Evolutionary conservation across 108 stramenopile genomes (phyloP), one percentile per base, ranked within the genome.

Genomic region (Bacterosira constricta): DNA sequence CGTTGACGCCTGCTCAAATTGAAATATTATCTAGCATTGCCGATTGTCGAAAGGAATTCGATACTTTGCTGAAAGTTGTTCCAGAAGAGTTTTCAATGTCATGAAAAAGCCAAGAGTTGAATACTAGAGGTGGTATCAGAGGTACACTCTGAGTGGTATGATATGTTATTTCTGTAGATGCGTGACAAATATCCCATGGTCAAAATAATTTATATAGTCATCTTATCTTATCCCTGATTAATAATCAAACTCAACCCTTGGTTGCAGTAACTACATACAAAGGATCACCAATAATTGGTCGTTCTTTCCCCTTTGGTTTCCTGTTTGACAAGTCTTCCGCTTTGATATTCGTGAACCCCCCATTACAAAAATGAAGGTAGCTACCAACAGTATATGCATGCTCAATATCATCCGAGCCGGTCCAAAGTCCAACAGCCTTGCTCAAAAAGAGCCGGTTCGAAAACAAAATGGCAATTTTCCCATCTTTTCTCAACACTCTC

Each of bases 401-500:
- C 61, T 97, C 97, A 52, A 95, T 68, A 68, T 98, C 97, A 66
- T 97, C 96, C 11, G 91, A 91, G 8, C 93, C 93, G 0, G 93
- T 94, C 93, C 93, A 83, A 0, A 93, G 64, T 20, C 85, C 72
- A 53, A 87, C 74, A 20, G 86, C 92, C 80, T 98, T 98, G 59
- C 73, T 91, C 10, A 96, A 58, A 70, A 98, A 98, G 25, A 96
- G 78, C 44, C 97, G 85, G 73, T 98, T 98, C 34, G 93, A 94
- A 69, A 97, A 94, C n/a, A 94, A 30, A 64, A 98, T 87, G 44
- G 95, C 91, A 32, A 91, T 81, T 34, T 60, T 76, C 7, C 97
- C 97, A 35, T 35, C 36, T 47, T 66, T 21, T 65, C 90, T 88
- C 65, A 97, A 58, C 29, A 98, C 92, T 10, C 97, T 85, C 11